phyloP scores from a whole-genome alignment of 805 yeast genomes.

The Pichia membranifaciens region DNA sequence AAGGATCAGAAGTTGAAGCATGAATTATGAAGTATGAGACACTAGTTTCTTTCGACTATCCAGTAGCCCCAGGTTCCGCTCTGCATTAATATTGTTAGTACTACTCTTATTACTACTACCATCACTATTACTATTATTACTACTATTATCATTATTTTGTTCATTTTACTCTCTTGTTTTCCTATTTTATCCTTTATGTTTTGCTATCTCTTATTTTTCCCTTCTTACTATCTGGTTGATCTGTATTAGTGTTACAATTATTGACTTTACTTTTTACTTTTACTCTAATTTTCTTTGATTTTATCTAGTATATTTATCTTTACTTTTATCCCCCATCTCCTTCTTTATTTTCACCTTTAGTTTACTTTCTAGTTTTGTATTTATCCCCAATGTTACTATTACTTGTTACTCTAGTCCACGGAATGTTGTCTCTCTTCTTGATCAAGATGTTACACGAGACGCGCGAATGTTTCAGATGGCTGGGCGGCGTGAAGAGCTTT shows the following conservation, averaged over 20 bases:
- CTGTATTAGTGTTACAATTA: constrained; percentile 1
- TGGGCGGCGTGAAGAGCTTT: neutral
- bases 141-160: neutral
- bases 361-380: too few relatives aligned
- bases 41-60: neutral
- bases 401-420: too few relatives aligned
- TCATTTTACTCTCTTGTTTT: neutral
- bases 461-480: neutral
- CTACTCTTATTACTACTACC: neutral
- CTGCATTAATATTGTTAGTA: neutral
- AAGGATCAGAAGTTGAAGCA: constrained; percentile 31
- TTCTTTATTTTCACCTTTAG: neutral
- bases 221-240: neutral
- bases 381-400: too few relatives aligned
- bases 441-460: neutral
- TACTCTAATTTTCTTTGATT: neutral
- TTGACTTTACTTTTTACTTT: constrained; percentile 1
- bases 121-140: neutral
- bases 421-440: neutral
- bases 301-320: neutral
- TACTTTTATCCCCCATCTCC: neutral
- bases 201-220: neutral
- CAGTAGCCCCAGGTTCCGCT: neutral
- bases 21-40: too few relatives aligned
- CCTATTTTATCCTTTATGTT: neutral